Evolutionary conservation across 306 rosid genomes (phyloP).

Genomic region (Trifolium subterraneum): DNA sequence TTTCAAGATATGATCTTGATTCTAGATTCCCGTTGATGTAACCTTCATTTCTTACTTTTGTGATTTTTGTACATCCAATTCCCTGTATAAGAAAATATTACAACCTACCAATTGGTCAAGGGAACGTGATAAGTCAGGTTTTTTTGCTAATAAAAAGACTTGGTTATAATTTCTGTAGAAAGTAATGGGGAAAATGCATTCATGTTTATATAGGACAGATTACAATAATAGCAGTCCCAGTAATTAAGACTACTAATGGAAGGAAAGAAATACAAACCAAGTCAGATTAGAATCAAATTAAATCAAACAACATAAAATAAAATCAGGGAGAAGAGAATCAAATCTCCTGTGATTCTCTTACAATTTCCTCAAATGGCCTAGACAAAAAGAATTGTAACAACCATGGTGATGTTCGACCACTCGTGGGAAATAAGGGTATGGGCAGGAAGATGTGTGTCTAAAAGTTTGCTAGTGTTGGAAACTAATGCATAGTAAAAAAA

Average conservation of each 20-base stretch:
- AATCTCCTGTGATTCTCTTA: not conserved
- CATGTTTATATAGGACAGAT: not conserved
- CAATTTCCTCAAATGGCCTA: conserved; percentile 21
- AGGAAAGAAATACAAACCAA: not conserved
- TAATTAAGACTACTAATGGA: not conserved
- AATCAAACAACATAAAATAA: not conserved
- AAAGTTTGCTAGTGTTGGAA: not conserved
- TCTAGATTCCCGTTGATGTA: conserved; percentile 69
- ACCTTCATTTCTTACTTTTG: conserved; percentile 74
- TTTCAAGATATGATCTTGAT: conserved; percentile 95
- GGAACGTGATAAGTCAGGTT: conserved; percentile 20
- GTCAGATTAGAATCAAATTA: not conserved
- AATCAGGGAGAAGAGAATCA: not conserved
- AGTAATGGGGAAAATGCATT: conserved; percentile 1
- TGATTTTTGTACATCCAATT: conserved; percentile 94
- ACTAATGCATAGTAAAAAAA: not conserved
- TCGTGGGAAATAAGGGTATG: not conserved
- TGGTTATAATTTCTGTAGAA: conserved; percentile 1
- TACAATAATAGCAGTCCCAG: not conserved
- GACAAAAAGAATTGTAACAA: conserved; percentile 25
- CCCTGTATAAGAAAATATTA: conserved; percentile 61
- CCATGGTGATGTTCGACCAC: conserved; percentile 1
- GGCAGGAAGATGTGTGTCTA: not conserved
- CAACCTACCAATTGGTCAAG: conserved; percentile 38
- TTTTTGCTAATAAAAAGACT: conserved; percentile 29